Conservation (phyloP, 1,284 basidiomycete genomes). For the Puccinia novopanici region DNA sequence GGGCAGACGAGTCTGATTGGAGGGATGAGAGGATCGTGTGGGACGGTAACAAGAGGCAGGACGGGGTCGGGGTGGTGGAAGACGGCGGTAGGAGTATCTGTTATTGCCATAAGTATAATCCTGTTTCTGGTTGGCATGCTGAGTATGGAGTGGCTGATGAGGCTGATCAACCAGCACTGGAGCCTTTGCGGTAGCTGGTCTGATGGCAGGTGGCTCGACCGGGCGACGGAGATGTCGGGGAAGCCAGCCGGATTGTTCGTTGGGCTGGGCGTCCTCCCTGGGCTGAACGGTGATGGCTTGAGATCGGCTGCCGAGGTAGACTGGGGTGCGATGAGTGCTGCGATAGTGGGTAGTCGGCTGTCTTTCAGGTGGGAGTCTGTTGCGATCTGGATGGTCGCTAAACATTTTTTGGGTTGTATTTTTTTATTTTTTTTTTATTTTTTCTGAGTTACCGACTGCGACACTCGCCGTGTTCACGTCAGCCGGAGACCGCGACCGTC, state of each 20-base stretch:
- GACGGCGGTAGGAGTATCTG: too few species aligned
- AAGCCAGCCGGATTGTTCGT: constrained; percentile 40
- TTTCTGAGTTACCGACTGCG: too few species aligned
- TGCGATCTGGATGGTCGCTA: too few species aligned
- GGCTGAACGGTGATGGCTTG: not conserved
- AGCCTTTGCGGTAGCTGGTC: not conserved
- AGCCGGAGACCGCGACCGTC: too few species aligned
- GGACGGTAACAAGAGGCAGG: not conserved
- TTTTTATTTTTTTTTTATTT: too few species aligned
- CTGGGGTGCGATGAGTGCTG: not conserved
- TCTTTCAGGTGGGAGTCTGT: too few species aligned
- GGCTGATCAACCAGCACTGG: not conserved
- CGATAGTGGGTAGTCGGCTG: too few species aligned
- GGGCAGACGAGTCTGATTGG: too few species aligned
- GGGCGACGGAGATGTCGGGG: constrained; percentile 34
- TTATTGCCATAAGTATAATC: constrained; percentile 1
- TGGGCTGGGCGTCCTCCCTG: constrained; percentile 46
- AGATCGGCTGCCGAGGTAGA: not conserved
- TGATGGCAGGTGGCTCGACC: constrained; percentile 34
- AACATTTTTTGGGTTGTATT: not conserved
- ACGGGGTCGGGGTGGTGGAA: too few species aligned
- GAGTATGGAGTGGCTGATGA: not conserved
- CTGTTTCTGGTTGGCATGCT: not conserved
- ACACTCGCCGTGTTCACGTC: too few species aligned
- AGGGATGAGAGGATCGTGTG: too few species aligned